These are phyloP conservation scores for Croton laevigatus DNA, from an alignment of 441 rosid species.

Conservation along the genomic window DNA sequence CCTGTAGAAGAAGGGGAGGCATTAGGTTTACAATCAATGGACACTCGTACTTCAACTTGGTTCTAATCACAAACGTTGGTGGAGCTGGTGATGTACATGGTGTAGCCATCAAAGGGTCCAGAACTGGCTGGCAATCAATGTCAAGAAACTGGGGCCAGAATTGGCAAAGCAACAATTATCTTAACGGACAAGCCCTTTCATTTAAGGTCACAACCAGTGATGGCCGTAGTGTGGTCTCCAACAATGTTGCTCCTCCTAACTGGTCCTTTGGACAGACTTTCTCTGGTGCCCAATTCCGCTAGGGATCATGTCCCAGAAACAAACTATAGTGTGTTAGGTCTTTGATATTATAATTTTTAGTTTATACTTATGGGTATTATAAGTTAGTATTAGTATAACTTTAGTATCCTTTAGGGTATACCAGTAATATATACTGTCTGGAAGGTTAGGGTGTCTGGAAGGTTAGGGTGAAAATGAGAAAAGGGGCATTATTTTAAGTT, in stretches of 20 bases:
- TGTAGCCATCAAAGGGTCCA: slow-evolving; percentile 44
- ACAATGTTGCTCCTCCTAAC: slow-evolving; percentile 40
- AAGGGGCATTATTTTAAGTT: slow-evolving; percentile 37
- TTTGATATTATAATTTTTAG: too few species aligned
- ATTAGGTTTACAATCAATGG: slow-evolving; percentile 53
- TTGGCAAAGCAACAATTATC: slow-evolving; percentile 54
- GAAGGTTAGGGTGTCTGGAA: neutral
- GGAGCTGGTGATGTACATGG: slow-evolving; percentile 55
- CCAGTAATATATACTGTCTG: neutral
- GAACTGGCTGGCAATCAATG: slow-evolving; percentile 48
- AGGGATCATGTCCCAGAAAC: neutral
- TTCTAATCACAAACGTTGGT: slow-evolving; percentile 51
- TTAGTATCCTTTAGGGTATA: slow-evolving; percentile 15
- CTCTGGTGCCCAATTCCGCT: slow-evolving; percentile 74
- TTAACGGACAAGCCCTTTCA: slow-evolving; percentile 52
- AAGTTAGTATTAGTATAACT: slow-evolving; percentile 9
- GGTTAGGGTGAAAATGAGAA: slow-evolving; percentile 22
- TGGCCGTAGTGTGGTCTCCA: slow-evolving; percentile 36
- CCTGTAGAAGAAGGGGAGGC: slow-evolving; percentile 46
- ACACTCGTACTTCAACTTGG: slow-evolving; percentile 54
- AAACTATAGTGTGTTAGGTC: neutral
- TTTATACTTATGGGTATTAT: neutral
- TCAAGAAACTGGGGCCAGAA: slow-evolving; percentile 63
- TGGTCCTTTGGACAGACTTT: slow-evolving; percentile 79
- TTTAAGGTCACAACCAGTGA: slow-evolving; percentile 51